Evolutionary conservation across 108 stramenopile genomes (phyloP).

Genomic region (Nitzschia palea): DNA sequence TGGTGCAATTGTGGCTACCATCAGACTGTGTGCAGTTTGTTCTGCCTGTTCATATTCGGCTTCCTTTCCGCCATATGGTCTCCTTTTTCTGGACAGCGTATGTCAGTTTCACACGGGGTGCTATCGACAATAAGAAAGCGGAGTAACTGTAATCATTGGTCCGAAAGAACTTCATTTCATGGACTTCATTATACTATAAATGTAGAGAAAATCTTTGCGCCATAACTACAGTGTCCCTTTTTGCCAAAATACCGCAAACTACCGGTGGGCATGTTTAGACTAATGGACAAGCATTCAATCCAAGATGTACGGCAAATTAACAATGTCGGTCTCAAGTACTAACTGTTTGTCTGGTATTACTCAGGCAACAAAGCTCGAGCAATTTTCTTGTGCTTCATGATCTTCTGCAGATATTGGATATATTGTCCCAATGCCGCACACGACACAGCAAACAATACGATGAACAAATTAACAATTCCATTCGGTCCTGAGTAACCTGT

Average conservation of each 20-base stretch:
- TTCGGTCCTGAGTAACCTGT: conserved; percentile 9
- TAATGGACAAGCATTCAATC: background rate
- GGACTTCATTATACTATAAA: too few species aligned
- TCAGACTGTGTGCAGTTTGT: conserved; percentile 90
- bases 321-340: too few species aligned
- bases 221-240: too few species aligned
- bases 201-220: too few species aligned
- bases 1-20: conserved; percentile 89
- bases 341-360: too few species aligned
- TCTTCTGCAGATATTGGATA: conserved; percentile 41
- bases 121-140: conserved; percentile 33
- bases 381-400: background rate
- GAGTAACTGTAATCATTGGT: background rate
- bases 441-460: conserved; percentile 47
- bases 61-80: conserved; percentile 88
- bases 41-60: conserved; percentile 82
- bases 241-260: too few species aligned
- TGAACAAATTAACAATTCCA: conserved; percentile 49
- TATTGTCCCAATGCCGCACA: conserved; percentile 52
- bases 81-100: conserved; percentile 95
- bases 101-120: conserved; percentile 86
- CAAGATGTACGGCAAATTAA: too few species aligned
- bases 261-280: too few species aligned
- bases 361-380: background rate
- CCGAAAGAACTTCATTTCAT: background rate